Evolutionary conservation across 1,284 basidiomycete genomes (phyloP), one percentile per base, ranked within the genome.

Genomic region (Tilletia walkeri): DNA sequence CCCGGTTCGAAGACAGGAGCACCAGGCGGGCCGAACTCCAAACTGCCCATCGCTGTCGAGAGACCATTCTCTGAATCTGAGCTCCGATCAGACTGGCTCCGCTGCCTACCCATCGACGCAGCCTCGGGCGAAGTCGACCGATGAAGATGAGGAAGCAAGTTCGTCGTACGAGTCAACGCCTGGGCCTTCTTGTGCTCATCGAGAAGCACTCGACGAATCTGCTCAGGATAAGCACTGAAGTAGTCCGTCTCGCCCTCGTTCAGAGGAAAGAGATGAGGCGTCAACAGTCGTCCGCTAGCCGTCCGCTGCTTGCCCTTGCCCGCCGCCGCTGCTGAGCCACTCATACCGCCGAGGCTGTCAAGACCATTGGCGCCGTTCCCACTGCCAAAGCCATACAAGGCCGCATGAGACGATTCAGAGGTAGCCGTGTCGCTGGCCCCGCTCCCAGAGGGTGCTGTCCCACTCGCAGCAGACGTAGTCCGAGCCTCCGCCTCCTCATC

Each of bases 371-470:
- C 50, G n/a, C 50, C 50, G 20, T 24, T 24, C 50, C 18, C 50
- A 53, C 50, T 30, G 24, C 24, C 50, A 18, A 24, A 18, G 4
- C 59, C 59, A 34, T 34, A 34, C 59, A 63, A 12, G 34, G 36
- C 16, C 18, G 59, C 59, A 63, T 63, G 36, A 4, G 59, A 63
- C 4, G 59, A 63, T n/a, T 63, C 59, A 20, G 67, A 68, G 39
- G 54, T 63, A 47, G 78, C 76, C 30, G 73, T 50, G 68, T 78
- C 73, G 54, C 67, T 59, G 14, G 67, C 67, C 41, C 75, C 75
- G 72, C 78, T 78, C n/a, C 78, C 78, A 48, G 77, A 78, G 14
- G 78, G 78, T 12, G 79, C 73, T 10, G 70, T 76, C 49, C 74
- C 76, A 12, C 67, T 68, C 50, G 67, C 20, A 30, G n/a, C 67